These are phyloP conservation scores for Fusarium kyushuense DNA, from an alignment of 2,329 filamentous ascomycete genomes.

Conservation along the genomic window DNA sequence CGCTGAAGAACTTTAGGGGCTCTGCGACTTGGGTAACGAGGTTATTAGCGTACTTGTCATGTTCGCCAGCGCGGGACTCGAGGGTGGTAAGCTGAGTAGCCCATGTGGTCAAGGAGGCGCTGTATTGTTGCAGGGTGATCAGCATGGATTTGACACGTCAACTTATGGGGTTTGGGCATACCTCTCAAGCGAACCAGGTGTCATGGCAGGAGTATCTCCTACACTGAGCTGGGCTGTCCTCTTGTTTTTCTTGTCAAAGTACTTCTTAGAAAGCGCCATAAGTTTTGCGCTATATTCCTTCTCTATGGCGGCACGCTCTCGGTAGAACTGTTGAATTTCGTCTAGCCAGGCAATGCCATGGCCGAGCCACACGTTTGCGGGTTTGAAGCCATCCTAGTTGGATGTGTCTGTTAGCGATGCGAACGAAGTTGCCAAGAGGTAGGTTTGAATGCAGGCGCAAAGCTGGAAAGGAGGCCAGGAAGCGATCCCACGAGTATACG, in stretches of 20 bases:
- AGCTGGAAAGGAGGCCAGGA: not conserved
- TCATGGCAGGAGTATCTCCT: slow-evolving; percentile 91
- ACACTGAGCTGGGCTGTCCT: slow-evolving; percentile 91
- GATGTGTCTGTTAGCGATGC: slow-evolving; percentile 16
- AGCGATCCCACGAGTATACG: not conserved
- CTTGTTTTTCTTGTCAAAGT: slow-evolving; percentile 95
- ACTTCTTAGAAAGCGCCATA: slow-evolving; percentile 89
- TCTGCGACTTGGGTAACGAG: slow-evolving; percentile 86
- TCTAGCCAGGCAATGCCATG: slow-evolving; percentile 95
- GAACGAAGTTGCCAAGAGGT: slow-evolving; percentile 13
- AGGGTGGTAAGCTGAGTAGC: slow-evolving; percentile 91
- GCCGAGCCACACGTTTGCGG: slow-evolving; percentile 90
- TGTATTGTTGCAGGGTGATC: slow-evolving; percentile 51
- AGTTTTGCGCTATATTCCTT: slow-evolving; percentile 96
- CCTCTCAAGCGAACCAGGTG: slow-evolving; percentile 94
- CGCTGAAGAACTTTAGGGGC: slow-evolving; percentile 79
- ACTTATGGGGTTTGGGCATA: slow-evolving; percentile 49
- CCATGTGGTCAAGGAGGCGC: slow-evolving; percentile 97
- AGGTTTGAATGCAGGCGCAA: slow-evolving; percentile 27
- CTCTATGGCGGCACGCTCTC: slow-evolving; percentile 92
- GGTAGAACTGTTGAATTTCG: slow-evolving; percentile 97
- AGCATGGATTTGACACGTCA: slow-evolving; percentile 29
- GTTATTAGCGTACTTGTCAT: slow-evolving; percentile 85
- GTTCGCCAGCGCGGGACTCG: slow-evolving; percentile 87
- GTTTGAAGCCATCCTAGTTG: slow-evolving; percentile 92